A percentile compares a stretch with the other conserved stretches of the same genome.
Evolutionary conservation across 1,284 basidiomycete genomes (phyloP).

Genomic region (Malassezia sympodialis): DNA sequence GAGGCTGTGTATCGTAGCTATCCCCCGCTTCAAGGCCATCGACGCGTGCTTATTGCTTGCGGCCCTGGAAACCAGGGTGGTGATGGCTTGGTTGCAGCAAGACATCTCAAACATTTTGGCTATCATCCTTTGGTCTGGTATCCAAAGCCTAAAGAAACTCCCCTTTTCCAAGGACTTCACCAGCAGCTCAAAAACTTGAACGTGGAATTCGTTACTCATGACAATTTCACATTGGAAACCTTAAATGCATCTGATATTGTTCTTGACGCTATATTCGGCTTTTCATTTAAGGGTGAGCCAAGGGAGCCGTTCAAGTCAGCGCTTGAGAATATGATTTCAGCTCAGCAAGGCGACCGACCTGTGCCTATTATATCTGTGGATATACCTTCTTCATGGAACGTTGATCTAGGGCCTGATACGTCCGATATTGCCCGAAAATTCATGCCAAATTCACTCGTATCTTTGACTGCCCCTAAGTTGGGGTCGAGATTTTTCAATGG

Average conservation of each 20-base stretch:
- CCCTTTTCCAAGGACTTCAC: slow-evolving; percentile 57
- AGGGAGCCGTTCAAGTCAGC: slow-evolving; percentile 74
- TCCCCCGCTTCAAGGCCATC: slow-evolving; percentile 55
- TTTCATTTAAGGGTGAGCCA: slow-evolving; percentile 71
- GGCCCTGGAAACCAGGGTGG: slow-evolving; percentile 81
- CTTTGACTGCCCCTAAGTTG: slow-evolving; percentile 85
- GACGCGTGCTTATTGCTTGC: slow-evolving; percentile 71
- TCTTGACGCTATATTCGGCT: slow-evolving; percentile 92
- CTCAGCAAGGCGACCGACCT: background rate
- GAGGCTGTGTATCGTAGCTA: slow-evolving; percentile 73
- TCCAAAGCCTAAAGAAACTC: slow-evolving; percentile 37
- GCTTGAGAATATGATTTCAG: slow-evolving; percentile 57
- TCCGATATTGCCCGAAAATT: slow-evolving; percentile 51
- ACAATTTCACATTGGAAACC: slow-evolving; percentile 55
- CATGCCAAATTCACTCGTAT: slow-evolving; percentile 70
- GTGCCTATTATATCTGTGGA: slow-evolving; percentile 57
- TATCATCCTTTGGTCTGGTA: slow-evolving; percentile 41
- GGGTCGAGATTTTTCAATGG: slow-evolving; percentile 62
- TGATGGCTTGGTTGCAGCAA: slow-evolving; percentile 88
- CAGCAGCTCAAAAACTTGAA: slow-evolving; percentile 77
- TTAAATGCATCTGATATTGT: slow-evolving; percentile 63
- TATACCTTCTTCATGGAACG: slow-evolving; percentile 92
- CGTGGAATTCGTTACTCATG: slow-evolving; percentile 54
- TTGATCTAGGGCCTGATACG: slow-evolving; percentile 58
- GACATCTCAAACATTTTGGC: slow-evolving; percentile 59